phyloP scores from a whole-genome alignment of 805 yeast species.

The Nakazawaea ernobii region DNA sequence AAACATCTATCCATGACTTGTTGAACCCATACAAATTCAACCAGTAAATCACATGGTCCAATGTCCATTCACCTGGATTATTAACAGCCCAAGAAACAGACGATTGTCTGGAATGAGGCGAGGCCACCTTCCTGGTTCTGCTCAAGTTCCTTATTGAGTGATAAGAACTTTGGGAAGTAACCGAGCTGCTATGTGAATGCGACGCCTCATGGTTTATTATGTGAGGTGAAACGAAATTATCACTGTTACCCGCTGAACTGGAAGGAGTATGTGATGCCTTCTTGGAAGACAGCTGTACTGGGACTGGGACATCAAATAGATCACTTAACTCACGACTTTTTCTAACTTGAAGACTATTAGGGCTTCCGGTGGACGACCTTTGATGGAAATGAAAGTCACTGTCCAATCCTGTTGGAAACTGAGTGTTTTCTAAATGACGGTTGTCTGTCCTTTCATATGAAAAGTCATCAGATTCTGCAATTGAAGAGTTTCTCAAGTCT shows the following conservation, averaged over 20 bases:
- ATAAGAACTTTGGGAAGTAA: conserved; percentile 2
- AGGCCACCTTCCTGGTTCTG: background rate
- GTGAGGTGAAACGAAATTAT: background rate
- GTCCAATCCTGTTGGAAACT: background rate
- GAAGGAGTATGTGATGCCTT: background rate
- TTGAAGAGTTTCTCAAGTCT: background rate
- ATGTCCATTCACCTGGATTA: conserved; percentile 64
- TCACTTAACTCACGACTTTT: background rate
- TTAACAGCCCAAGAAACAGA: conserved; percentile 41
- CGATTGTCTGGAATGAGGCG: conserved; percentile 14
- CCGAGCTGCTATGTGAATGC: conserved; percentile 9
- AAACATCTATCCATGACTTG: conserved; percentile 65
- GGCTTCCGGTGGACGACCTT: background rate
- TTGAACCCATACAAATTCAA: conserved; percentile 63
- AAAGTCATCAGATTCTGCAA: background rate
- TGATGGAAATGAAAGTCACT: background rate
- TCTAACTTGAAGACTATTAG: background rate
- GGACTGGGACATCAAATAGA: background rate
- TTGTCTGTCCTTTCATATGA: conserved; percentile 7
- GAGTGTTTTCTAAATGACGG: background rate
- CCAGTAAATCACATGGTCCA: conserved; percentile 65
- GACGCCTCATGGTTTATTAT: background rate
- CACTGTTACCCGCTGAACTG: background rate
- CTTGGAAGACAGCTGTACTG: background rate
- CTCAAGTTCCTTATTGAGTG: background rate